Evolutionary conservation across 2,329 filamentous ascomycete species (phyloP), one percentile per base, ranked within the genome.

Genomic region (Uncinocarpus reesii): DNA sequence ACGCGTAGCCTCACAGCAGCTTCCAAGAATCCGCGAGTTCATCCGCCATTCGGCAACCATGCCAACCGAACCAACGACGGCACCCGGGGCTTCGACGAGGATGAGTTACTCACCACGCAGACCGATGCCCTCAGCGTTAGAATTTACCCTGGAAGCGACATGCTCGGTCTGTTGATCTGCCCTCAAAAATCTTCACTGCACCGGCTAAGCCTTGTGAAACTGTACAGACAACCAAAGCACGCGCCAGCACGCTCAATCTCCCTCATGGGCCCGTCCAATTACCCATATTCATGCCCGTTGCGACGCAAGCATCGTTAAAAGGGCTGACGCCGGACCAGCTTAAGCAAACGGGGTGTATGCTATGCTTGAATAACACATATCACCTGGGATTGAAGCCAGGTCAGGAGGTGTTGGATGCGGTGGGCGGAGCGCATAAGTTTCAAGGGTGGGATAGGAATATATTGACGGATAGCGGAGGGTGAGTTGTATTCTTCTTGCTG

Each of bases 361-460:
- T 98, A 35, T 98, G 92, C 65, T 72, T 98, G 55, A 98, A 98
- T 71, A 98, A 98, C 68, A 98, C 92, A 10, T 98, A 98, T 62
- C 92, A 98, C 65, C 72, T 98, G 52, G 92, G 92, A 7, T 72
- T 98, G 48, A 96, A 95, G 68, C 92, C 92, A 0, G 93, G 92
- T 1, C 89, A 96, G 64, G 83, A 86, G 31, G 84, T 89, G 4
- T 75, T 98, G 16, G 86, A 94, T 58, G 77, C 82, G 1, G 76
- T 96, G 45, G 92, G 92, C 36, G 92, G 93, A 48, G 92, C 92
- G 23, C 93, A 98, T 69, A 90, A 84, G 65, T 71, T 98, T 46
- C 92, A 98, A 66, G 86, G 86, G 67, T 98, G 93, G 92, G 80
- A 84, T 52, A 80, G 93, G 65, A 98, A 98, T 68, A 84, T 98